A percentile compares a stretch with the other conserved stretches of the same genome.
Evolutionary conservation across 176 grass and related monocot species (phyloP).

Genomic region (Aechmea fasciata): DNA sequence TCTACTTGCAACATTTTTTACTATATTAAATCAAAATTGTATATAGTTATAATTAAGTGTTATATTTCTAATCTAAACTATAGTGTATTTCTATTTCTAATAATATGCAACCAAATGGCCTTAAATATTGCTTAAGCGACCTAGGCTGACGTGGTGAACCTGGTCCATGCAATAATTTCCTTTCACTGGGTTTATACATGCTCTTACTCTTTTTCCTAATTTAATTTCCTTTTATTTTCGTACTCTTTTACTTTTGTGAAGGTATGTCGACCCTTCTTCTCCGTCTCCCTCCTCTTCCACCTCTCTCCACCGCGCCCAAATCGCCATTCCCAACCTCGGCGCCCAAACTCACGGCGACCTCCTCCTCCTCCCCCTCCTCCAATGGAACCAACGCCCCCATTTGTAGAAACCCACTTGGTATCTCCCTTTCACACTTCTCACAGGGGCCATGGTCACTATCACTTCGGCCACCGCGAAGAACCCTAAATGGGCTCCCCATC

Average conservation of each 20-base stretch:
- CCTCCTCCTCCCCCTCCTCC: not conserved
- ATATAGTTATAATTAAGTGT: too few relatives aligned
- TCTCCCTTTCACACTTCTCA: not conserved
- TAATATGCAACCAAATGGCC: too few relatives aligned
- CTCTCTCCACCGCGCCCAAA: not conserved
- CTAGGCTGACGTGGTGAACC: too few relatives aligned
- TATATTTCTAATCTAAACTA: too few relatives aligned
- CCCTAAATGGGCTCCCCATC: not conserved
- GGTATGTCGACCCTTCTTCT: conserved; percentile 10
- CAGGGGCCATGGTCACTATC: not conserved
- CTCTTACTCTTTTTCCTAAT: too few relatives aligned
- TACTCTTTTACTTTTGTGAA: not conserved
- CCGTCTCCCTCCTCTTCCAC: not conserved
- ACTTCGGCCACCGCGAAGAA: not conserved
- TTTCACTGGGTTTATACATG: too few relatives aligned
- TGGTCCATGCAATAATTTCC: too few relatives aligned
- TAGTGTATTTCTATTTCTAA: too few relatives aligned
- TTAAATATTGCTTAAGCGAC: too few relatives aligned
- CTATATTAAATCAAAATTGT: too few relatives aligned
- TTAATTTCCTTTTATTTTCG: not conserved
- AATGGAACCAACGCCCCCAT: not conserved
- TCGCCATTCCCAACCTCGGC: not conserved
- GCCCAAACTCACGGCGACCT: not conserved
- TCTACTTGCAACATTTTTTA: too few relatives aligned
- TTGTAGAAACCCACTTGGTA: not conserved